These are phyloP conservation scores for Calonectria pseudoturangicola DNA, from an alignment of 2,329 filamentous ascomycete genomes.

Conservation along the genomic window DNA sequence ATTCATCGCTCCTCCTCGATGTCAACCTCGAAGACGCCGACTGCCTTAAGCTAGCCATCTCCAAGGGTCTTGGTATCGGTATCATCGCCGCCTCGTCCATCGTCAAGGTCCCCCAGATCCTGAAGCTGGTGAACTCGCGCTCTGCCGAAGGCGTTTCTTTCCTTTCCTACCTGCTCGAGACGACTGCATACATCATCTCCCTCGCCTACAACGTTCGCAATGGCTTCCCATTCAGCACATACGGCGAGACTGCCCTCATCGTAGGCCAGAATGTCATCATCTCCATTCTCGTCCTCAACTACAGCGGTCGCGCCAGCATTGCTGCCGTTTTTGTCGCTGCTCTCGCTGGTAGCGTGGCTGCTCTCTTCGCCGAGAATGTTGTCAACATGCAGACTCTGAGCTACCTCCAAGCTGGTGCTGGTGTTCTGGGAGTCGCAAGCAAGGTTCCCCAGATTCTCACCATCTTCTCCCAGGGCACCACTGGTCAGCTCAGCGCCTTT, in stretches of 20 bases:
- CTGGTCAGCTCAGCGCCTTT: slow-evolving; percentile 96
- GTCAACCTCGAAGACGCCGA: slow-evolving; percentile 84
- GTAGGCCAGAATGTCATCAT: slow-evolving; percentile 95
- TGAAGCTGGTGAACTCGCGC: slow-evolving; percentile 89
- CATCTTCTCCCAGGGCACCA: slow-evolving; percentile 89
- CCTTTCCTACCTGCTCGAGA: slow-evolving; percentile 94
- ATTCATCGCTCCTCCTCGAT: slow-evolving; percentile 89
- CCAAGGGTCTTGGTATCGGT: slow-evolving; percentile 93
- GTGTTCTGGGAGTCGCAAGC: slow-evolving; percentile 87
- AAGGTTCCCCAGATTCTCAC: slow-evolving; percentile 95
- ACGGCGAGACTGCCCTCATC: slow-evolving; percentile 95
- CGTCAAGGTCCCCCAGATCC: slow-evolving; percentile 97
- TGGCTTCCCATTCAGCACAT: slow-evolving; percentile 96
- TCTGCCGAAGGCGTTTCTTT: slow-evolving; percentile 92
- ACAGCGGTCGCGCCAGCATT: slow-evolving; percentile 79
- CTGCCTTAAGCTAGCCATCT: slow-evolving; percentile 92
- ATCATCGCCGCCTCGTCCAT: slow-evolving; percentile 93
- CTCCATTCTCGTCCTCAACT: slow-evolving; percentile 89
- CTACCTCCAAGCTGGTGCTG: slow-evolving; percentile 89
- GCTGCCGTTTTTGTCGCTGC: slow-evolving; percentile 88
- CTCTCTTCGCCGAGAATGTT: slow-evolving; percentile 80
- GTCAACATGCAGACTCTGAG: slow-evolving; percentile 80
- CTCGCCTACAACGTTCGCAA: slow-evolving; percentile 95
- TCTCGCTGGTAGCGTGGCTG: slow-evolving; percentile 80
- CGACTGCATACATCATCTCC: slow-evolving; percentile 88